A percentile compares a stretch with the other conserved stretches of the same genome.
phyloP scores from a whole-genome alignment of 331 rosid species.

The Quercus tomentella region DNA sequence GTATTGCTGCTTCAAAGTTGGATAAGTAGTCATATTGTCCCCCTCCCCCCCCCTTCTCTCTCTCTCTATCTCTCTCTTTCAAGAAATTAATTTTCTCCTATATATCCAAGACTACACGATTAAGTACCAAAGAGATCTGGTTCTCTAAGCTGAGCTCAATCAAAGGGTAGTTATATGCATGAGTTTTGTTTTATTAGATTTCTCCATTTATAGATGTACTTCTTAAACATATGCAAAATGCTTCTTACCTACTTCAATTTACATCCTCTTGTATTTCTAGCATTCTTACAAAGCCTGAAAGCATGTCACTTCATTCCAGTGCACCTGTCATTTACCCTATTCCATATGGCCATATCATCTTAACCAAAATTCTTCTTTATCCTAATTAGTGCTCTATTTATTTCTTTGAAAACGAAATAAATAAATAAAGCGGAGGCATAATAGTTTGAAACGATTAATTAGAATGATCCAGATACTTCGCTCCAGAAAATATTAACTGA shows the following conservation, averaged over 20 bases:
- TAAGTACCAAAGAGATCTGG: background rate
- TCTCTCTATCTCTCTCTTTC: background rate
- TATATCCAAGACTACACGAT: background rate
- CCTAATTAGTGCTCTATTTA: background rate
- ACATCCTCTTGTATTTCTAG: background rate
- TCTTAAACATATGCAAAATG: background rate
- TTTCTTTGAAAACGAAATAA: background rate
- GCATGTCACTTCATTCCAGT: background rate
- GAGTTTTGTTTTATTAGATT: background rate
- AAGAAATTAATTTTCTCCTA: background rate
- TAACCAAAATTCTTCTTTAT: background rate
- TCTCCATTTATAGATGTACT: background rate
- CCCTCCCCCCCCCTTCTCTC: too few relatives aligned
- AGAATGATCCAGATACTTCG: background rate
- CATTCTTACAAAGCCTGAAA: background rate
- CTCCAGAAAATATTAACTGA: background rate
- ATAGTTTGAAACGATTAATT: background rate
- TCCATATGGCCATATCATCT: background rate
- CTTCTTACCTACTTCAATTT: background rate
- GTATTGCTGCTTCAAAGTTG: conserved; percentile 26
- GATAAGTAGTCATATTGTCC: background rate
- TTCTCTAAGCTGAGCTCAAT: background rate
- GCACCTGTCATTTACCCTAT: background rate
- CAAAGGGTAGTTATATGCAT: background rate
- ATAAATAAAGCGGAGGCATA: background rate